These are phyloP conservation scores for Penicillium sp. DNA, from an alignment of 2,329 filamentous ascomycete genomes.

Conservation along the genomic window DNA sequence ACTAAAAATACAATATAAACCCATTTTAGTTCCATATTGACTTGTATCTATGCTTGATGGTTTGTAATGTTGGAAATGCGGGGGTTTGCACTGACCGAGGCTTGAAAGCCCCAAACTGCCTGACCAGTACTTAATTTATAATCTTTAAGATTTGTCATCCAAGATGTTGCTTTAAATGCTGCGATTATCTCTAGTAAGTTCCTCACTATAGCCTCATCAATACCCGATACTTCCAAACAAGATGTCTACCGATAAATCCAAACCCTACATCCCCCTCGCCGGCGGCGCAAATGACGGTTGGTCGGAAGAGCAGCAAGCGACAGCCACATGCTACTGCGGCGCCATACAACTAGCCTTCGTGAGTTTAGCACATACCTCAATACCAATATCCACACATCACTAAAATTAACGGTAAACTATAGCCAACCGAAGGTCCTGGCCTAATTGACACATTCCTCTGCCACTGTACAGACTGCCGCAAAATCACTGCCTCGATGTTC, in stretches of 20 bases:
- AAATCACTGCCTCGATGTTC: slow-evolving; percentile 63
- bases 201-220: neutral
- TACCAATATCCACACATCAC: neutral
- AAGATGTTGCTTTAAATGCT: neutral
- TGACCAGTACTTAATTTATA: too few species aligned
- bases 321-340: slow-evolving; percentile 18
- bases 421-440: slow-evolving; percentile 15
- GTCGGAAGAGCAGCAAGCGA: slow-evolving; percentile 9
- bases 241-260: slow-evolving; percentile 1
- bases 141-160: too few species aligned
- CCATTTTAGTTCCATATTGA: too few species aligned
- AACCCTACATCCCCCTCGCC: slow-evolving; percentile 11
- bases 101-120: too few species aligned
- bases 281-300: slow-evolving; percentile 14
- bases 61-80: too few species aligned
- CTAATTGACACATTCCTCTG: slow-evolving; percentile 55
- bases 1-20: too few species aligned
- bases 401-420: neutral
- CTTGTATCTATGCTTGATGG: too few species aligned
- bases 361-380: neutral
- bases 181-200: neutral
- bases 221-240: neutral
- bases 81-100: too few species aligned
- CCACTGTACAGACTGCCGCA: slow-evolving; percentile 61
- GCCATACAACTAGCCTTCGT: slow-evolving; percentile 15